These are phyloP conservation scores for Syncephalastrum contaminatum DNA, from an alignment of 371 early-diverging fungal genomes.

Conservation along the genomic window DNA sequence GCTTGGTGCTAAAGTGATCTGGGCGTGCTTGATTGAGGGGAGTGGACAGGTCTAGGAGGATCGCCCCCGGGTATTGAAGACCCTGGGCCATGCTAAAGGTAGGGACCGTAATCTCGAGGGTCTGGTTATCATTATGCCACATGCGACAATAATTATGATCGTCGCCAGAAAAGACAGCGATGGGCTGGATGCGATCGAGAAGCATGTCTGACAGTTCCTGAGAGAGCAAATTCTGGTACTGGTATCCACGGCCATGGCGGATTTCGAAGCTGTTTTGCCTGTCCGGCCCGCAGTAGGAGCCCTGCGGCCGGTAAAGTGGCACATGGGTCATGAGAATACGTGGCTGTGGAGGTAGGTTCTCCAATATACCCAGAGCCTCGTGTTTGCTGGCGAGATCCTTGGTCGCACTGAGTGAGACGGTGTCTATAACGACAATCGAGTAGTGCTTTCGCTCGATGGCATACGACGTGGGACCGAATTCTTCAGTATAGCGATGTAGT, in stretches of 20 bases:
- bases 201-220: slow-evolving; percentile 53
- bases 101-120: slow-evolving; percentile 43
- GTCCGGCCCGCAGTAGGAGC: slow-evolving; percentile 68
- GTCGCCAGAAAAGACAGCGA: slow-evolving; percentile 83
- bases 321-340: slow-evolving; percentile 36
- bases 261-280: slow-evolving; percentile 41
- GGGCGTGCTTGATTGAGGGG: slow-evolving; percentile 2
- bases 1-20: slow-evolving; percentile 12
- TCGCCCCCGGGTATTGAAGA: slow-evolving; percentile 41
- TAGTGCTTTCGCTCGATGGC: slow-evolving; percentile 53
- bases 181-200: slow-evolving; percentile 64
- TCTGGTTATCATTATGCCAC: slow-evolving; percentile 27
- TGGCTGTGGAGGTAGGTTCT: slow-evolving; percentile 9
- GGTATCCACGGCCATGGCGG: slow-evolving; percentile 64
- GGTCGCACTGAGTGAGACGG: slow-evolving; percentile 68
- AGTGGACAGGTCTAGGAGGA: slow-evolving; percentile 25
- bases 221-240: slow-evolving; percentile 83
- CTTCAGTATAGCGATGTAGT: slow-evolving; percentile 51
- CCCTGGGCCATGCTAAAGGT: slow-evolving; percentile 65
- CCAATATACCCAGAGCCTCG: slow-evolving; percentile 42
- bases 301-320: slow-evolving; percentile 37
- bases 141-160: slow-evolving; percentile 90
- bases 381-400: slow-evolving; percentile 34
- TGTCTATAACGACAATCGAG: slow-evolving; percentile 74
- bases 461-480: slow-evolving; percentile 73